Percentiles rank a stretch among this genome's conserved stretches.
These are phyloP conservation scores for Tausonia pullulans DNA, from an alignment of 1,284 basidiomycete species.

Conservation along the genomic window DNA sequence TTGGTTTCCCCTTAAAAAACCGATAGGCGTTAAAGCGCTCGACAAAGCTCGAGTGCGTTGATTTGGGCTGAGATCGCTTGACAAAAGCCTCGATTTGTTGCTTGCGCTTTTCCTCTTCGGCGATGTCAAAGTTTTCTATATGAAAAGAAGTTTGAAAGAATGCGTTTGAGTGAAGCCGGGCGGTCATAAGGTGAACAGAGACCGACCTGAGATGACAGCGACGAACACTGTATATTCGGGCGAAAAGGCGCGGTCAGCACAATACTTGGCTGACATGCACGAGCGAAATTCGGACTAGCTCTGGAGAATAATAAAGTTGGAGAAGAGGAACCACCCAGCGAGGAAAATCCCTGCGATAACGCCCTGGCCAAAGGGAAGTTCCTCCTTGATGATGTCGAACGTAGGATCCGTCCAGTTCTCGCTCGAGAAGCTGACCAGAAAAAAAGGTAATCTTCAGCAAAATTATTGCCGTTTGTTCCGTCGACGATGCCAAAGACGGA, in stretches of 20 bases:
- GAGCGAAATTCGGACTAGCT: slow-evolving; percentile 16
- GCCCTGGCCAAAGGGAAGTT: slow-evolving; percentile 57
- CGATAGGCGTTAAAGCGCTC: slow-evolving; percentile 78
- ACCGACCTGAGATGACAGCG: slow-evolving; percentile 10
- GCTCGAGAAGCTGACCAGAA: slow-evolving; percentile 51
- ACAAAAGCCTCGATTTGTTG: slow-evolving; percentile 58
- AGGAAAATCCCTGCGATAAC: slow-evolving; percentile 67
- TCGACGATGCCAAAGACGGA: no score
- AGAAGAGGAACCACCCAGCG: slow-evolving; percentile 78
- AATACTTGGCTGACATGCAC: neutral
- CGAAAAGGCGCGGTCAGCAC: neutral
- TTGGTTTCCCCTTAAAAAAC: slow-evolving; percentile 62
- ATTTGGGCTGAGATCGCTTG: slow-evolving; percentile 35
- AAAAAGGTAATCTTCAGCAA: no score
- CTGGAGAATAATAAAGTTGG: slow-evolving; percentile 55
- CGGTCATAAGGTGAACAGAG: no score
- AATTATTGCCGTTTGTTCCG: no score
- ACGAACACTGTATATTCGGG: neutral
- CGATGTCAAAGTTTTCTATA: slow-evolving; percentile 71
- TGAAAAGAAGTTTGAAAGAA: no score
- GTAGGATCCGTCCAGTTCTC: slow-evolving; percentile 81
- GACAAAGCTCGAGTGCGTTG: slow-evolving; percentile 51
- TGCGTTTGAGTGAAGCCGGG: no score
- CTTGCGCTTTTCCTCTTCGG: slow-evolving; percentile 72
- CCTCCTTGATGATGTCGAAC: slow-evolving; percentile 36